Conservation (phyloP, 352 stramenopile species). For the Phytophthora pluvialis region DNA sequence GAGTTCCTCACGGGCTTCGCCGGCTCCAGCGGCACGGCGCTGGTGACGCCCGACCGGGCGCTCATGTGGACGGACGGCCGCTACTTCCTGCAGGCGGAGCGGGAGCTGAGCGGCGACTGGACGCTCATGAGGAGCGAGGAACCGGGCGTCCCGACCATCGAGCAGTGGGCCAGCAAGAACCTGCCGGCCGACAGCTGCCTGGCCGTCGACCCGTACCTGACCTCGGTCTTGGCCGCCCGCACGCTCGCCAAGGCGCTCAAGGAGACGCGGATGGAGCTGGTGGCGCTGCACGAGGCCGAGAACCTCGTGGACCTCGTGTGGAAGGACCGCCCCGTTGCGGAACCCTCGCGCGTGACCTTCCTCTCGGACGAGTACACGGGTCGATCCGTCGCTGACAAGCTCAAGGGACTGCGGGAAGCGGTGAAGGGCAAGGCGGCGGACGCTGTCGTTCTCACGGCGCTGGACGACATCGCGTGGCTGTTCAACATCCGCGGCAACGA, state of each 20-base stretch:
- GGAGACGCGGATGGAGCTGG: constrained; percentile 73
- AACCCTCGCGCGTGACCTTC: constrained; percentile 89
- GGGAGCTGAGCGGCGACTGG: constrained; percentile 94
- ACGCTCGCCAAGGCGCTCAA: constrained; percentile 74
- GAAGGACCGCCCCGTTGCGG: constrained; percentile 75
- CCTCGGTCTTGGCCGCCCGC: constrained; percentile 86
- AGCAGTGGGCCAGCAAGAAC: constrained; percentile 80
- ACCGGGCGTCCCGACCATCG: constrained; percentile 90
- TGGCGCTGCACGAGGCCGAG: constrained; percentile 71
- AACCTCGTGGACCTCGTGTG: constrained; percentile 98
- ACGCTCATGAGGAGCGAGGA: constrained; percentile 96
- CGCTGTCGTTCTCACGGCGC: constrained; percentile 93
- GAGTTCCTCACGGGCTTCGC: constrained; percentile 97
- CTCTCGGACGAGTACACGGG: constrained; percentile 95
- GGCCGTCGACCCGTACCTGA: constrained; percentile 96
- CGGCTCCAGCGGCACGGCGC: constrained; percentile 94
- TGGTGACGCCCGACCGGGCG: constrained; percentile 86
- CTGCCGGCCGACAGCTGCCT: constrained; percentile 74
- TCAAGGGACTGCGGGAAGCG: constrained; percentile 78
- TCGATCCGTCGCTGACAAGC: constrained; percentile 91
- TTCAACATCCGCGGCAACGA: constrained; percentile 98
- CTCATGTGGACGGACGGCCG: constrained; percentile 98
- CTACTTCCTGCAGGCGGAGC: constrained; percentile 97
- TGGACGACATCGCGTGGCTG: constrained; percentile 98
- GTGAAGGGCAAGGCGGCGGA: constrained; percentile 92